A percentile compares a stretch with the other conserved stretches of the same genome.
Evolutionary conservation across 176 grass and related monocot genomes (phyloP).

Genomic region (Aegilops tauschii): DNA sequence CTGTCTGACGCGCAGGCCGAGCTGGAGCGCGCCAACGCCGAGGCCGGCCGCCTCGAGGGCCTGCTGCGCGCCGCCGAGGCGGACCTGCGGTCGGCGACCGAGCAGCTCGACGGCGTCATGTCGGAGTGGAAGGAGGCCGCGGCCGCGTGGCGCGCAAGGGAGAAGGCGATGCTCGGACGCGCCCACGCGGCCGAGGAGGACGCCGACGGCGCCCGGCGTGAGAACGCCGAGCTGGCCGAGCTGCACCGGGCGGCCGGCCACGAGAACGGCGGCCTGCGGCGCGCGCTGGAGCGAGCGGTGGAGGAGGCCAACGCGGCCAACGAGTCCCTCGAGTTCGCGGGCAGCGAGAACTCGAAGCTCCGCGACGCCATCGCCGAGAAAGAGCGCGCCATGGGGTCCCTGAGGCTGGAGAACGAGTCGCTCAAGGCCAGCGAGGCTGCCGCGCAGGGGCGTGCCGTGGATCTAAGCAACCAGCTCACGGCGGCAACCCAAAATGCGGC

Average conservation of each 20-base stretch:
- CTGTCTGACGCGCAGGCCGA: slow-evolving; percentile 51
- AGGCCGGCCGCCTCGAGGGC: slow-evolving; percentile 23
- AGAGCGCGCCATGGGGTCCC: slow-evolving; percentile 30
- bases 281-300: slow-evolving; percentile 59
- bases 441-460: slow-evolving; percentile 50
- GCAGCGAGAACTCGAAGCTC: slow-evolving; percentile 41
- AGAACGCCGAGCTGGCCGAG: slow-evolving; percentile 37
- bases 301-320: slow-evolving; percentile 50
- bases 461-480: slow-evolving; percentile 49
- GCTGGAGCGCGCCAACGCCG: slow-evolving; percentile 37
- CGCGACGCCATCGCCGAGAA: slow-evolving; percentile 48
- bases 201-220: slow-evolving; percentile 17
- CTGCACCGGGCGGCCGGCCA: slow-evolving; percentile 33
- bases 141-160: slow-evolving; percentile 55
- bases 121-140: slow-evolving; percentile 52
- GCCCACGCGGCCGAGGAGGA: slow-evolving; percentile 59
- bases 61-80: slow-evolving; percentile 39
- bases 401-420: slow-evolving; percentile 55
- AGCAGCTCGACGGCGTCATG: slow-evolving; percentile 43
- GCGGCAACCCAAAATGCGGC: slow-evolving; percentile 18
- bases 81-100: slow-evolving; percentile 23
- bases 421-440: slow-evolving; percentile 68
- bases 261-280: slow-evolving; percentile 57
- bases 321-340: slow-evolving; percentile 48
- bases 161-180: slow-evolving; percentile 65